phyloP scores from a whole-genome alignment of 2,329 filamentous ascomycete genomes.

The Pseudogymnoascus sp. region DNA sequence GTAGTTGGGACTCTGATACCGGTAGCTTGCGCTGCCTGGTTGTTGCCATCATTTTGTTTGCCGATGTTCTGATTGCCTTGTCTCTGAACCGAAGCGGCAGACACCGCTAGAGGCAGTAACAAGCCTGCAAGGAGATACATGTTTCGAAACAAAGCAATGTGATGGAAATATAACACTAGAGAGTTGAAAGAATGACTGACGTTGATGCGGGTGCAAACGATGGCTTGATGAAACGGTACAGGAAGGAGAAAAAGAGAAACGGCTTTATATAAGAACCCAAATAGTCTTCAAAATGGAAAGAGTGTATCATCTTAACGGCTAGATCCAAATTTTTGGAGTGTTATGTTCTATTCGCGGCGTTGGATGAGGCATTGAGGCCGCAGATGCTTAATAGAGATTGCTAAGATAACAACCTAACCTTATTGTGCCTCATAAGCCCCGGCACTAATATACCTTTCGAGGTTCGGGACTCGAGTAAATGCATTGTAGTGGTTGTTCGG shows the following conservation, averaged over 20 bases:
- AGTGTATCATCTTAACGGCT: not conserved
- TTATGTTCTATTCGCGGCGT: not conserved
- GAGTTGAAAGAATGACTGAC: not conserved
- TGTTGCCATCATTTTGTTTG: not conserved
- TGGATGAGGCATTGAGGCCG: not conserved
- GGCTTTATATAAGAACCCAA: not conserved
- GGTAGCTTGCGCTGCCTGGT: not conserved
- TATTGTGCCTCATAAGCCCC: not conserved
- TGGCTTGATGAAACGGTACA: not conserved
- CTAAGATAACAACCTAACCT: not conserved
- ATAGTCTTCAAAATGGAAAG: not conserved
- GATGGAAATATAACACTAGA: not conserved
- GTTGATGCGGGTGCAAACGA: not conserved
- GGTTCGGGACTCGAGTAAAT: not conserved
- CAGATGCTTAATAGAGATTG: not conserved
- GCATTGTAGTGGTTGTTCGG: not conserved
- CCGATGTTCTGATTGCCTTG: not conserved
- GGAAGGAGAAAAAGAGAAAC: not conserved
- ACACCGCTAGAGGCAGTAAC: not conserved
- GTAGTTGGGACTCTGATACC: not conserved
- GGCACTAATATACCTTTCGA: not conserved
- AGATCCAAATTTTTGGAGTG: not conserved
- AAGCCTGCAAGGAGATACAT: not conserved
- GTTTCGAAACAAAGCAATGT: not conserved
- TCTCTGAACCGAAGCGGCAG: not conserved